A percentile compares a stretch with the other conserved stretches of the same genome.
Evolutionary conservation across 805 yeast species (phyloP).

Genomic region (Torulaspora franciscae): DNA sequence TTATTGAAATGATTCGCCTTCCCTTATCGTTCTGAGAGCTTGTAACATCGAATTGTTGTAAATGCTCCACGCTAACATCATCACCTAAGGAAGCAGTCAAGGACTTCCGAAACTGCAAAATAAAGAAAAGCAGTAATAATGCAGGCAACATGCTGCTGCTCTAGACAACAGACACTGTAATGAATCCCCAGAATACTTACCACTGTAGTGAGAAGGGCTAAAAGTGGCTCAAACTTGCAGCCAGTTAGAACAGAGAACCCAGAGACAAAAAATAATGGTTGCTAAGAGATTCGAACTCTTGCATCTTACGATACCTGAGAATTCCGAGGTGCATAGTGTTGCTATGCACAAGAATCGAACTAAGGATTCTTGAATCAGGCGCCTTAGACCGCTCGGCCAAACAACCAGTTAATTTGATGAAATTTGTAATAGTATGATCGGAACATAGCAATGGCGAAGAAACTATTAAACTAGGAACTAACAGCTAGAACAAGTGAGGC

Average conservation of each 20-base stretch:
- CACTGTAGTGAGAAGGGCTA: no score
- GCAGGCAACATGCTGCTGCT: no score
- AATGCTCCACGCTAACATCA: constrained; percentile 2
- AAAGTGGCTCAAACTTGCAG: background rate
- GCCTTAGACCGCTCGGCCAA: constrained; percentile 34
- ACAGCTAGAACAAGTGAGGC: no score
- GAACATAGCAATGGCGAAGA: no score
- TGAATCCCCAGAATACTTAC: no score
- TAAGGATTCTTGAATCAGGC: constrained; percentile 28
- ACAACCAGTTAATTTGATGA: constrained; percentile 18
- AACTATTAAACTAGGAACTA: no score
- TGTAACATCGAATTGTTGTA: constrained; percentile 15
- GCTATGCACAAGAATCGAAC: constrained; percentile 20
- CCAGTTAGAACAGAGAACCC: background rate
- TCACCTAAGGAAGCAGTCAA: background rate
- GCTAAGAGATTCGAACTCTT: constrained; percentile 33
- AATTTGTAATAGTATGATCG: background rate
- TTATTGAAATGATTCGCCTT: constrained; percentile 25
- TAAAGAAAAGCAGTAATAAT: no score
- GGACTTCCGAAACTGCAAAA: background rate
- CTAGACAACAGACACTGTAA: no score
- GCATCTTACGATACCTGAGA: constrained; percentile 33
- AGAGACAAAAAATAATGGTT: constrained; percentile 21
- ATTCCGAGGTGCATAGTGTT: constrained; percentile 17
- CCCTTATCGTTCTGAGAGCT: constrained; percentile 12